Evolutionary conservation across 2,329 filamentous ascomycete genomes (phyloP).

Genomic region (Pochonia chlamydosporia): DNA sequence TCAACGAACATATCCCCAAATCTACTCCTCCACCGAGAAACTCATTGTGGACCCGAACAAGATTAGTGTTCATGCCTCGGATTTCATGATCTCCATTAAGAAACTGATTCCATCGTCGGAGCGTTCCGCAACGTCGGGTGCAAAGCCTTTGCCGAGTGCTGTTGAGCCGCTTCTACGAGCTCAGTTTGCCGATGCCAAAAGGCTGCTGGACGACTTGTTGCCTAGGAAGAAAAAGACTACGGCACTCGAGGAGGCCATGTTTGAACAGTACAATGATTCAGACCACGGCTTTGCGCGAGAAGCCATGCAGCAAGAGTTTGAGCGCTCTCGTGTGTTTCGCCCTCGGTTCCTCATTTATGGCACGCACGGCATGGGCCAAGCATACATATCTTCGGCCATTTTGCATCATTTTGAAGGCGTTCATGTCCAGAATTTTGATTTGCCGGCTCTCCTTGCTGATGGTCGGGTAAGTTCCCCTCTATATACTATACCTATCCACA

Average conservation of each 20-base stretch:
- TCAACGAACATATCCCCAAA: conserved; percentile 91
- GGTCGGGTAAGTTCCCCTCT: conserved; percentile 53
- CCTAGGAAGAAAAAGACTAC: conserved; percentile 83
- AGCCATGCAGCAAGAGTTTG: conserved; percentile 69
- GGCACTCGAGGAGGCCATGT: conserved; percentile 90
- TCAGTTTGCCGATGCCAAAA: conserved; percentile 65
- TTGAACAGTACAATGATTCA: conserved; percentile 74
- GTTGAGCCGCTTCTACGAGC: conserved; percentile 76
- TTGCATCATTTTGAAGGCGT: conserved; percentile 89
- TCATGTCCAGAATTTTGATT: conserved; percentile 90
- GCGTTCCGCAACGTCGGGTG: conserved; percentile 77
- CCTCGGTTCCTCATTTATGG: conserved; percentile 82
- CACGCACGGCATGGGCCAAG: conserved; percentile 85
- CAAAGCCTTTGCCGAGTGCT: conserved; percentile 69
- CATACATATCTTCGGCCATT: conserved; percentile 78
- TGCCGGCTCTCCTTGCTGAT: conserved; percentile 81
- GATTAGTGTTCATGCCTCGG: conserved; percentile 83
- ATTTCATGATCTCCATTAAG: conserved; percentile 96
- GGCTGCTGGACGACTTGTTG: conserved; percentile 66
- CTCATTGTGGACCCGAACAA: conserved; percentile 78
- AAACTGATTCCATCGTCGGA: conserved; percentile 95
- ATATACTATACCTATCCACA: background rate
- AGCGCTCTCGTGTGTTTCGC: conserved; percentile 79
- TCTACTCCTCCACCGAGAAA: conserved; percentile 87
- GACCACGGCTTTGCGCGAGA: conserved; percentile 84